phyloP scores from a whole-genome alignment of 2,329 filamentous ascomycete genomes.

The Fusarium miscanthi region DNA sequence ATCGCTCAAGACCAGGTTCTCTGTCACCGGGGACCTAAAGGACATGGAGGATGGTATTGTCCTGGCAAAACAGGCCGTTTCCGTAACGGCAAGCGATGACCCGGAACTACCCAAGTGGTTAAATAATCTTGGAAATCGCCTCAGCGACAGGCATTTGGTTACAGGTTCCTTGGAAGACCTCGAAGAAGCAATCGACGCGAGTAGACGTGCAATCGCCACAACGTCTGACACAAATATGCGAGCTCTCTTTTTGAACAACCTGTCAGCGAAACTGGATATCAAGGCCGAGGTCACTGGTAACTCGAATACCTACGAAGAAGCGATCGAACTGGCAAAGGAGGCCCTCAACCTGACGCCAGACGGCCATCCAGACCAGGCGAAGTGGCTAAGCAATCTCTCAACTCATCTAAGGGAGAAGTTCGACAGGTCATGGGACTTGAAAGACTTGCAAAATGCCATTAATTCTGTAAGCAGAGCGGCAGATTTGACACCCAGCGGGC shows the following conservation, averaged over 20 bases:
- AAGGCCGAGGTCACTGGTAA: neutral
- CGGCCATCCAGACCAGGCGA: neutral
- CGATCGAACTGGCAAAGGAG: neutral
- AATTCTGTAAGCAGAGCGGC: neutral
- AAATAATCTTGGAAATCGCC: neutral
- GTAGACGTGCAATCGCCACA: neutral
- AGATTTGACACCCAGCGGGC: neutral
- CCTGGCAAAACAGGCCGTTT: neutral
- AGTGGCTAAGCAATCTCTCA: neutral
- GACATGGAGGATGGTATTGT: neutral
- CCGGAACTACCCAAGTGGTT: neutral
- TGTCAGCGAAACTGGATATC: neutral
- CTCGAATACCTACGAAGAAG: neutral
- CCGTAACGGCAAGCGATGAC: neutral
- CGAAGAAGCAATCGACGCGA: neutral
- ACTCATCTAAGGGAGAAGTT: neutral
- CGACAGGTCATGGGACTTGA: neutral
- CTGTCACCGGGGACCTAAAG: neutral
- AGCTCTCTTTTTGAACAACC: neutral
- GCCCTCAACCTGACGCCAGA: neutral
- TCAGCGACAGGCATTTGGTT: neutral
- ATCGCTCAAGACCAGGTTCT: neutral
- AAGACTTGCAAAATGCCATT: neutral
- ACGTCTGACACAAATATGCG: fast-evolving
- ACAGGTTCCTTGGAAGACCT: neutral